Conservation (phyloP, 176 grass and related monocot species). For the Tillandsia leiboldiana region DNA sequence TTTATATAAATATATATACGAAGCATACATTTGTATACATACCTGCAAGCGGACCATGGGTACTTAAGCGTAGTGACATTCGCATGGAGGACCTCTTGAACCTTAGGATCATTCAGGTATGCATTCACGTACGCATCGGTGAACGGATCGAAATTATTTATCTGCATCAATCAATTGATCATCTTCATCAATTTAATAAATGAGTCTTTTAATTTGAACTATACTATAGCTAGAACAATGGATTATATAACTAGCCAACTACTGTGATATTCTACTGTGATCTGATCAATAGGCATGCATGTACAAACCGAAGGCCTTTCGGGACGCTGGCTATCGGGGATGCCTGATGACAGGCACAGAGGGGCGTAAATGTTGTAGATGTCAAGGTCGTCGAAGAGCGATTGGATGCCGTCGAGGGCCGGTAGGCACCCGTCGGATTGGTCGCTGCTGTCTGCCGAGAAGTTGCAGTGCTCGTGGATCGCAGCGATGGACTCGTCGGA, state of each 20-base stretch:
- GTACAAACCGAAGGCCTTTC: slow-evolving; percentile 42
- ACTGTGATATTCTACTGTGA: too few relatives aligned
- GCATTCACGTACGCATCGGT: slow-evolving; percentile 59
- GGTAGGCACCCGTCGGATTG: slow-evolving; percentile 12
- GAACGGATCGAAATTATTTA: slow-evolving; percentile 73
- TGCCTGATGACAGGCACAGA: slow-evolving; percentile 24
- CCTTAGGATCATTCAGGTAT: slow-evolving; percentile 60
- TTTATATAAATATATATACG: background rate
- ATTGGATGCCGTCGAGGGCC: background rate
- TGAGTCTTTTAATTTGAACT: too few relatives aligned
- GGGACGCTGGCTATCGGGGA: slow-evolving; percentile 26
- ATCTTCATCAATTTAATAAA: background rate
- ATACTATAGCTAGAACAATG: too few relatives aligned
- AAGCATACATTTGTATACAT: background rate
- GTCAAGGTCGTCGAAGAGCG: slow-evolving; percentile 28
- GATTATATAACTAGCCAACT: too few relatives aligned
- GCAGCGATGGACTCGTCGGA: slow-evolving; percentile 38
- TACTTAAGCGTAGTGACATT: slow-evolving; percentile 65
- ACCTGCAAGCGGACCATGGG: slow-evolving; percentile 75
- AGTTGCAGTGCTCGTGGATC: slow-evolving; percentile 65
- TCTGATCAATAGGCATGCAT: too few relatives aligned
- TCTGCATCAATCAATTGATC: slow-evolving; percentile 30
- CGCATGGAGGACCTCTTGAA: slow-evolving; percentile 73
- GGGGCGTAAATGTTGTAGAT: slow-evolving; percentile 96
- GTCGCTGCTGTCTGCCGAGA: slow-evolving; percentile 11